phyloP scores from a whole-genome alignment of 129 eudicot genomes.

The Calendula officinalis region DNA sequence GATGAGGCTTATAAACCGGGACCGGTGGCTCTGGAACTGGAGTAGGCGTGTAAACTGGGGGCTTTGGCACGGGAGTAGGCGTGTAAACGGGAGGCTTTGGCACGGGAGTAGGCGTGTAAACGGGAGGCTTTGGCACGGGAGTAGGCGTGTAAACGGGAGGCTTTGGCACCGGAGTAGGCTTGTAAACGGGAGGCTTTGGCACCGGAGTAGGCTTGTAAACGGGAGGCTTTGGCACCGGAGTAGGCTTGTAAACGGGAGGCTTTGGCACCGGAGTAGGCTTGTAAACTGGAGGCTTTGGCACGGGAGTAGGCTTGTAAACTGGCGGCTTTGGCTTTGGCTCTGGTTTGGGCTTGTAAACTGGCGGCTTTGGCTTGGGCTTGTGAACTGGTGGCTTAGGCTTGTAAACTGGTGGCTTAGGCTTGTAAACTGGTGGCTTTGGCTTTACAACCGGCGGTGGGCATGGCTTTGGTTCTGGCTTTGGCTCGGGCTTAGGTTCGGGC shows the following conservation, averaged over 20 bases:
- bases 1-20: slow-evolving; percentile 17
- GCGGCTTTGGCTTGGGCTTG: too few relatives aligned
- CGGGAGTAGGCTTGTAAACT: too few relatives aligned
- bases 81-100: slow-evolving; percentile 10
- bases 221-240: too few relatives aligned
- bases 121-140: slow-evolving; percentile 1
- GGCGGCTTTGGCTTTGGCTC: too few relatives aligned
- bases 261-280: not conserved
- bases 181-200: too few relatives aligned
- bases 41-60: not conserved
- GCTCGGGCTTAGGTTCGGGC: slow-evolving; percentile 27
- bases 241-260: not conserved
- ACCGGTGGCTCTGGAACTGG: slow-evolving; percentile 3
- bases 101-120: not conserved
- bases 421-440: not conserved
- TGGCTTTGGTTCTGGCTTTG: slow-evolving; percentile 31
- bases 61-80: not conserved
- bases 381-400: slow-evolving; percentile 20
- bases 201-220: too few relatives aligned
- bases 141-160: not conserved
- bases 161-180: not conserved
- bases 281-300: too few relatives aligned
- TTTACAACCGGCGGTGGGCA: slow-evolving; percentile 9
- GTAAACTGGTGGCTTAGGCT: slow-evolving; percentile 12
- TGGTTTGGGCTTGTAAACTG: too few relatives aligned